Base-by-base conservation (phyloP, 1,284 basidiomycete genomes). In the Tetrapyrgos nigripes region DNA sequence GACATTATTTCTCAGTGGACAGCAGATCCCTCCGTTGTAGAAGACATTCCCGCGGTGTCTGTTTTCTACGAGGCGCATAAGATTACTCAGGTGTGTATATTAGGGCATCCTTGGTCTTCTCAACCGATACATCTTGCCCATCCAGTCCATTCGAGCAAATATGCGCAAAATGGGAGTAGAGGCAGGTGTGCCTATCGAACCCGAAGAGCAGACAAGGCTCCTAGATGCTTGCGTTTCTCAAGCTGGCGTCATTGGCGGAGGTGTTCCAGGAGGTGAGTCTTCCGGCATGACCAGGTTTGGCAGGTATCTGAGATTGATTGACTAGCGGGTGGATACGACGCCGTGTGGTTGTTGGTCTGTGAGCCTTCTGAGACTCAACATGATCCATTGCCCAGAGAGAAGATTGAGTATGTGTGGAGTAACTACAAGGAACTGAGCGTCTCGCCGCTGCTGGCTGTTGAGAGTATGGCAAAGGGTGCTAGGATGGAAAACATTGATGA, bases 311-410 rank as follows among this genome's bases (percentile, higher is more conserved):
- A 52, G 52, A 21, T 48, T 33, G 57, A 43, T 56, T 52, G 50
- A 48, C 56, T 66, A 95, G 95, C 97, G 27, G 97, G 97, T 3
- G 97, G 97, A 1, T 99, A 93, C 73, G 97, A 99, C 71, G 97
- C 97, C 1, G 85, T 99, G 55, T 99, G 95, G 91, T 79, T 99
- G 8, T 84, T 99, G 14, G 84, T 94, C 5, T 83, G 91, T 64
- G 89, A 93, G 55, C 86, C 89, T 5, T 68, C 76, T 5, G 78
- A 77, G 58, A 72, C 73, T 33, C 72, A 77, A 51, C 76, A 78
- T 45, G 75, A 77, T 56, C 72, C 77, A 60, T 68, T 73, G 64
- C 80, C 85, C 2, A 65, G 79, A 17, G 72, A 78, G 40, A 78
- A 79, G 6, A 83, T 97, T 21, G 91, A 96, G 72, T 73, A 79